Evolutionary conservation across 2,329 filamentous ascomycete genomes (phyloP).

Genomic region (Sphaceloma murrayae): DNA sequence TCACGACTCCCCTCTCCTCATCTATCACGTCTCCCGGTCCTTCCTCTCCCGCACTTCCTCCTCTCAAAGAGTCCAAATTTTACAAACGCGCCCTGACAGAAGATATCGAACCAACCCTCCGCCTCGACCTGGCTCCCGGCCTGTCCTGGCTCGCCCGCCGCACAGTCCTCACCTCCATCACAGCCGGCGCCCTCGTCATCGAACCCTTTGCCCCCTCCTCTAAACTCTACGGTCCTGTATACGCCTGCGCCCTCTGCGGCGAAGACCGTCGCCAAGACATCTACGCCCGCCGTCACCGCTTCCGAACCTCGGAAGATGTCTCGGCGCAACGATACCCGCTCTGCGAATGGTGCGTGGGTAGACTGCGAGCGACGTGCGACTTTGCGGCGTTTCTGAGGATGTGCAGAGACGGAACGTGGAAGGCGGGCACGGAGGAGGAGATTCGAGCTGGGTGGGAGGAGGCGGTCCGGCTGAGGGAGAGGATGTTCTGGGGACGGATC

Average conservation of each 20-base stretch:
- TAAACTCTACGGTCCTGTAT: conserved; percentile 47
- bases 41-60: conserved; percentile 37
- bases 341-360: conserved; percentile 75
- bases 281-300: conserved; percentile 73
- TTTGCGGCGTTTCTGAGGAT: conserved; percentile 86
- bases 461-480: conserved; percentile 75
- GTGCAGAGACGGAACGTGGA: conserved; percentile 86
- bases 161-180: conserved; percentile 71
- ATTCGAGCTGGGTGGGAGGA: conserved; percentile 91
- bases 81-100: conserved; percentile 84
- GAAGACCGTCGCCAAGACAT: conserved; percentile 62
- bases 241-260: conserved; percentile 79
- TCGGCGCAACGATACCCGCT: conserved; percentile 82
- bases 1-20: conserved; percentile 29
- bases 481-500: conserved; percentile 94
- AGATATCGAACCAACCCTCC: conserved; percentile 88
- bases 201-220: conserved; percentile 59
- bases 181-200: conserved; percentile 76
- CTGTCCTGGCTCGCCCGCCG: conserved; percentile 89
- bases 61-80: conserved; percentile 82
- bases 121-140: conserved; percentile 79
- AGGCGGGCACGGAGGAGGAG: conserved; percentile 70
- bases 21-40: conserved; percentile 29
- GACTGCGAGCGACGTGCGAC: conserved; percentile 81
- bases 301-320: conserved; percentile 78